Base-by-base conservation (phyloP, 1,284 basidiomycete genomes). In the Moesziomyces antarcticus region DNA sequence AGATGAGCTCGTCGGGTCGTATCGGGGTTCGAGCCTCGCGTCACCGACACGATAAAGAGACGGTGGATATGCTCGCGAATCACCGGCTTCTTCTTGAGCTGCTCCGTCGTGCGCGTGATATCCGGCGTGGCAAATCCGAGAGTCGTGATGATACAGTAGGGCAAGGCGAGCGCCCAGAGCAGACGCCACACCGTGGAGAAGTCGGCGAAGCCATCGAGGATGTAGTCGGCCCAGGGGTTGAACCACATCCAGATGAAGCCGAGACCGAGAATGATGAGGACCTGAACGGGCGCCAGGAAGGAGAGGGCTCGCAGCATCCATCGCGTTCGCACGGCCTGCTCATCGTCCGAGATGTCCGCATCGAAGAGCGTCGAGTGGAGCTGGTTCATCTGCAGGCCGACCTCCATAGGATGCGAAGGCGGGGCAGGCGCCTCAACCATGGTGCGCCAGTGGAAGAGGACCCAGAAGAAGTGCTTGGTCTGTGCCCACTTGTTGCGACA, bases 311-410 rank as follows among this genome's bases (percentile, higher is more conserved):
- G 61, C 14, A 85, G 75, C 48, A 85, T 77, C 51, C 75, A 71
- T 49, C 78, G 63, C 14, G 85, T 85, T 24, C 85, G 72, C 55
- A 82, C 80, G n/a, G 85, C 85, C 63, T 85, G 84, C 41, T 58
- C 50, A 65, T 85, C 81, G 44, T 77, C 69, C 44, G 77, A 79
- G 37, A 85, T 75, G 68, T 85, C 85, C 6, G 82, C 75, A 10
- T 83, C 81, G 78, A 85, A 85, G 50, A 84, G 72, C 21, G 85
- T 85, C 54, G 85, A 85, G 71, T 85, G 83, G 27, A 85, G 75
- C 73, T 82, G 59, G 82, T 82, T 71, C 85, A 85, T 73, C 84
- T 74, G 42, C 81, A 85, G 66, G 71, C 85, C 85, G 71, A 85
- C 63, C 82, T 85, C 80, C 79, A 84, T 75, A 75, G 85, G 75